Conservation (phyloP, 106 monocot species). For the Dendrobium officinale region DNA sequence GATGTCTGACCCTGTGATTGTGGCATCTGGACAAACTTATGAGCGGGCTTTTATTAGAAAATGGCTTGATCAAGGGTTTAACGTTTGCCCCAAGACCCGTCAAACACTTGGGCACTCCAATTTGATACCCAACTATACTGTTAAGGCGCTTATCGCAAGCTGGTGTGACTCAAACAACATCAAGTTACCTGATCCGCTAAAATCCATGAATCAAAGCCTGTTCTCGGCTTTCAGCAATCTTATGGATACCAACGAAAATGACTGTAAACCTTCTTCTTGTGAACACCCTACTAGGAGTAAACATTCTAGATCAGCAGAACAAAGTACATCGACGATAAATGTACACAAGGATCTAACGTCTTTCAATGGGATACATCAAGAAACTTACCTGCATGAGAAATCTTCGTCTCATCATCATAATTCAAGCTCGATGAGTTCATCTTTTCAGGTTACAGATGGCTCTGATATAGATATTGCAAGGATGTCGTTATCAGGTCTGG, state of each 20-base stretch:
- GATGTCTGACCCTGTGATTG: conserved; percentile 97
- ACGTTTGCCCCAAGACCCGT: conserved; percentile 80
- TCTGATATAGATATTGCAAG: conserved; percentile 21
- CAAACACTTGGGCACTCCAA: conserved; percentile 72
- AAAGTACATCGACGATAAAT: background rate
- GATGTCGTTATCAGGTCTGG: conserved; percentile 16
- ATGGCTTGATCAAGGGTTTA: conserved; percentile 92
- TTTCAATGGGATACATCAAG: conserved; percentile 32
- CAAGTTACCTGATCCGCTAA: conserved; percentile 68
- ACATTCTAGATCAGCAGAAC: conserved; percentile 30
- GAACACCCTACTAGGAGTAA: conserved; percentile 14
- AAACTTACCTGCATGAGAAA: conserved; percentile 21
- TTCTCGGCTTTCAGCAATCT: conserved; percentile 26
- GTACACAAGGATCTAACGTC: conserved; percentile 15
- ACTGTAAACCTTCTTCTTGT: conserved; percentile 7
- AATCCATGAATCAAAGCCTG: conserved; percentile 38
- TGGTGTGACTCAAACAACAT: conserved; percentile 86
- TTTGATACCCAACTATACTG: conserved; percentile 92
- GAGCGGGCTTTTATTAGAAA: conserved; percentile 73
- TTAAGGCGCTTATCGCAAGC: conserved; percentile 80
- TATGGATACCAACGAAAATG: conserved; percentile 26
- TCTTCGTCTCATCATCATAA: conserved; percentile 15
- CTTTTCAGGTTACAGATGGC: conserved; percentile 25
- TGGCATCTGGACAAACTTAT: conserved; percentile 91
- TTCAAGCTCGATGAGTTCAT: background rate